Evolutionary conservation across 768 basidiomycete species (phyloP), one percentile per base, ranked within the genome.

Genomic region (Mycena leptocephala): DNA sequence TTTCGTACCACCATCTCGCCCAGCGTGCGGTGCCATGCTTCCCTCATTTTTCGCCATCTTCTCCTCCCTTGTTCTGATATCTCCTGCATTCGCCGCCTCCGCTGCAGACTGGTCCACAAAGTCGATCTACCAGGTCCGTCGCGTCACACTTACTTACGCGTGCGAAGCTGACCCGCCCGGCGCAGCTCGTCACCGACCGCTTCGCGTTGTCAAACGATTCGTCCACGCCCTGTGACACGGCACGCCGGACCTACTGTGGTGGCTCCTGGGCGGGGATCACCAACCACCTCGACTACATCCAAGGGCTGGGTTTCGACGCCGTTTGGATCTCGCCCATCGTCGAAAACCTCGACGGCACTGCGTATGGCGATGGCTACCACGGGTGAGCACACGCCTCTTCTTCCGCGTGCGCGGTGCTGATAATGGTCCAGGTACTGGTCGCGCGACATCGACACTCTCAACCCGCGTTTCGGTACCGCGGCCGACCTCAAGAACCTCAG

Each of bases 281-380:
- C 74, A 85, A 89, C 78, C 92, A 94, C 80, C 88, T 96, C 33
- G 93, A 94, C 80, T 96, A 96, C 80, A 94, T 96, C 76, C 90
- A 94, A 78, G 79, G 87, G 51, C 92, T 93, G 81, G 95, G 94
- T 3, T 95, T 95, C 82, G 93, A 94, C 62, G 93, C 94, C 82
- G 86, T 94, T 55, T 95, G 93, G 94, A 94, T 94, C 74, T 94
- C 93, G 67, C 95, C 95, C 4, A 87, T 95, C 26, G 91, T 90
- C 26, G 85, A 90, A 81, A 94, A 94, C 80, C 90, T 92, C 63
- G 86, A 92, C 30, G 90, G 89, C 56, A 93, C 92, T 1, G 84
- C 88, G 2, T 93, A 94, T 80, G 94, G 94, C 33, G 91, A 94
- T 77, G 87, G 93, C 20, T 95, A 95, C 80, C 94, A 95, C 78